Conservation (phyloP, 805 yeast species). For the Kregervanrija pseudodelftensis region DNA sequence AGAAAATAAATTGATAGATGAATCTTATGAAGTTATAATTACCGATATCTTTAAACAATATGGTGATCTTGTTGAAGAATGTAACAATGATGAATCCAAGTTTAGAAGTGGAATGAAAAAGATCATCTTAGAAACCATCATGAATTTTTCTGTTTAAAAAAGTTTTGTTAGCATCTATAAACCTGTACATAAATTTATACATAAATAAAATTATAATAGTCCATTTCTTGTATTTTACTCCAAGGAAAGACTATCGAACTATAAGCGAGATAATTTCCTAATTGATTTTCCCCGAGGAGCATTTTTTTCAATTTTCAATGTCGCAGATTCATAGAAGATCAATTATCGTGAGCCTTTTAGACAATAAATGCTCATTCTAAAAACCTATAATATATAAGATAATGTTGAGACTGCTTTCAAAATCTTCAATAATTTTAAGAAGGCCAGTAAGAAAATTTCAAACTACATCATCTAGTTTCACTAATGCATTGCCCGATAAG, state of each 20-base stretch:
- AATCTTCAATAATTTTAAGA: background rate
- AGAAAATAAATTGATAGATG: slow-evolving; percentile 20
- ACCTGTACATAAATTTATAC: background rate
- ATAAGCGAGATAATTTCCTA: too few relatives aligned
- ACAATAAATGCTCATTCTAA: background rate
- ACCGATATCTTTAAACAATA: slow-evolving; percentile 23
- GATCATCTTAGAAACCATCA: slow-evolving; percentile 11
- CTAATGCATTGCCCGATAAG: slow-evolving; percentile 15
- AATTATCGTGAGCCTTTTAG: background rate
- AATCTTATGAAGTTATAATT: slow-evolving; percentile 15
- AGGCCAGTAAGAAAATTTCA: background rate
- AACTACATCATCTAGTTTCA: background rate
- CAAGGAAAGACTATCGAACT: too few relatives aligned
- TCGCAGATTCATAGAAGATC: background rate
- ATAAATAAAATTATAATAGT: too few relatives aligned
- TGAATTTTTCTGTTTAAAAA: slow-evolving; percentile 10
- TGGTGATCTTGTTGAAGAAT: slow-evolving; percentile 23
- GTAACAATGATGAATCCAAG: slow-evolving; percentile 9
- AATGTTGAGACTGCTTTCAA: background rate
- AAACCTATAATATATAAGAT: background rate
- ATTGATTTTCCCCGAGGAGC: too few relatives aligned
- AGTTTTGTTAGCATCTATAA: background rate
- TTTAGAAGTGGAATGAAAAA: slow-evolving; percentile 14
- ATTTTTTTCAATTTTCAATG: too few relatives aligned
- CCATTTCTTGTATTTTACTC: too few relatives aligned